phyloP scores from a whole-genome alignment of 345 rosid genomes.

The Eucalyptus erythrocorys region DNA sequence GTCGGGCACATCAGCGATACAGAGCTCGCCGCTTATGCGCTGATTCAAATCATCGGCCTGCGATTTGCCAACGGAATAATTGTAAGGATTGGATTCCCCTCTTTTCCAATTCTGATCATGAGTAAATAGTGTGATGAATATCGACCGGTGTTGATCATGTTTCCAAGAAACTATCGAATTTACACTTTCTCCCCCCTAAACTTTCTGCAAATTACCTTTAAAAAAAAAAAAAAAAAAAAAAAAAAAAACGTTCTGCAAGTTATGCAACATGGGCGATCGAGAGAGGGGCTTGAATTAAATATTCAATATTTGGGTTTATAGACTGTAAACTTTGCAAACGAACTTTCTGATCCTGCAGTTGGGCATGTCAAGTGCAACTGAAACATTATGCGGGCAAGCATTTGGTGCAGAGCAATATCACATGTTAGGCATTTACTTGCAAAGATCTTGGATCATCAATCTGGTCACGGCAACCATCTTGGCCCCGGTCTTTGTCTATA shows the following conservation, averaged over 20 bases:
- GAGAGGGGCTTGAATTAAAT: background rate
- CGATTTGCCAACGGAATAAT: constrained; percentile 28
- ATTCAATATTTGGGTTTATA: background rate
- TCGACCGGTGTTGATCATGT: background rate
- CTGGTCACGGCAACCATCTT: constrained; percentile 13
- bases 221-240: no score
- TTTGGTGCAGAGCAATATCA: constrained; percentile 41
- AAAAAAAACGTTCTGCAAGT: background rate
- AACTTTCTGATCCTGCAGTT: background rate
- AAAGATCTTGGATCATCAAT: constrained; percentile 40
- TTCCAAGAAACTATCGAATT: background rate
- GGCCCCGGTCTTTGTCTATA: background rate
- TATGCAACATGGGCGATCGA: background rate
- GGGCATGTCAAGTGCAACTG: constrained; percentile 53
- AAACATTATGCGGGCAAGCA: constrained; percentile 49
- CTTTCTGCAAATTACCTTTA: no score
- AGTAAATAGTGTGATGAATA: background rate
- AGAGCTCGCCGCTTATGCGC: constrained; percentile 38
- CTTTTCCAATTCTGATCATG: background rate
- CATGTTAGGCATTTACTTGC: constrained; percentile 37
- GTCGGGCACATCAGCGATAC: constrained; percentile 25
- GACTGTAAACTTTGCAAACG: background rate
- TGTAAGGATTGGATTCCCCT: background rate
- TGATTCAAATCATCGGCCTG: constrained; percentile 24
- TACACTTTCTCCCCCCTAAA: background rate